Conservation (phyloP, 2,329 filamentous ascomycete genomes). For the Pseudogymnoascus pannorum region DNA sequence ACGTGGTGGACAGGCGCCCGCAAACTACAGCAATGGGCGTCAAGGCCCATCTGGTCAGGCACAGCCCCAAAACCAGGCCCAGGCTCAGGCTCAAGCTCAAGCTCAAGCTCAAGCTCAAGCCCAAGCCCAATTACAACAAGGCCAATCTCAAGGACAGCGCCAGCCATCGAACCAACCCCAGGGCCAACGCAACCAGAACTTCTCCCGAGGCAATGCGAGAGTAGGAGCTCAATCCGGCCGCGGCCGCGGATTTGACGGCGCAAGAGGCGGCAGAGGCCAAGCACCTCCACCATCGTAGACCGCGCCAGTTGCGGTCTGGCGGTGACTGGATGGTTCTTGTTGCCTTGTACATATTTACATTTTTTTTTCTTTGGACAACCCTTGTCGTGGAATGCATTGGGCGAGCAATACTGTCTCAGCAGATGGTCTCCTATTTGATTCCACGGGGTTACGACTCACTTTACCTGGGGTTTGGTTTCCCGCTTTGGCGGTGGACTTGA, state of each 20-base stretch:
- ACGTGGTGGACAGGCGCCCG: slow-evolving; percentile 19
- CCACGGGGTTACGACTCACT: slow-evolving; percentile 26
- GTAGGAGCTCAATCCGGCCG: slow-evolving; percentile 19
- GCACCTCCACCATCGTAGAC: slow-evolving; percentile 24
- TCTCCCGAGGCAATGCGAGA: slow-evolving; percentile 23
- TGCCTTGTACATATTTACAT: slow-evolving; percentile 30
- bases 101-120: slow-evolving; percentile 1
- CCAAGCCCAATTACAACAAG: background rate
- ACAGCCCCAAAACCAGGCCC: slow-evolving; percentile 22
- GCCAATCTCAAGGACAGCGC: background rate
- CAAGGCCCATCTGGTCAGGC: slow-evolving; percentile 22
- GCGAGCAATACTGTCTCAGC: slow-evolving; percentile 16
- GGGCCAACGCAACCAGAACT: slow-evolving; percentile 24
- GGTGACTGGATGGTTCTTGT: slow-evolving; percentile 16
- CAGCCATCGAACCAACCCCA: slow-evolving; percentile 15
- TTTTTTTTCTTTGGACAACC: slow-evolving; percentile 13
- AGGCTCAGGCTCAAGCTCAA: slow-evolving; percentile 16
- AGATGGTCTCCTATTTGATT: slow-evolving; percentile 26
- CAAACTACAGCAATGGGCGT: slow-evolving; percentile 23
- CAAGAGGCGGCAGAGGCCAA: slow-evolving; percentile 28
- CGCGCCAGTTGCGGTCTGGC: slow-evolving; percentile 9
- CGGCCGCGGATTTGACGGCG: slow-evolving; percentile 25
- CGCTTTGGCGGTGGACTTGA: slow-evolving; percentile 18
- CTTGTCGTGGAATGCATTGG: slow-evolving; percentile 17
- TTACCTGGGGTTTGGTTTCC: slow-evolving; percentile 16